Evolutionary conservation across 2,329 filamentous ascomycete species (phyloP).

Genomic region (Hymenoscyphus fraxineus): DNA sequence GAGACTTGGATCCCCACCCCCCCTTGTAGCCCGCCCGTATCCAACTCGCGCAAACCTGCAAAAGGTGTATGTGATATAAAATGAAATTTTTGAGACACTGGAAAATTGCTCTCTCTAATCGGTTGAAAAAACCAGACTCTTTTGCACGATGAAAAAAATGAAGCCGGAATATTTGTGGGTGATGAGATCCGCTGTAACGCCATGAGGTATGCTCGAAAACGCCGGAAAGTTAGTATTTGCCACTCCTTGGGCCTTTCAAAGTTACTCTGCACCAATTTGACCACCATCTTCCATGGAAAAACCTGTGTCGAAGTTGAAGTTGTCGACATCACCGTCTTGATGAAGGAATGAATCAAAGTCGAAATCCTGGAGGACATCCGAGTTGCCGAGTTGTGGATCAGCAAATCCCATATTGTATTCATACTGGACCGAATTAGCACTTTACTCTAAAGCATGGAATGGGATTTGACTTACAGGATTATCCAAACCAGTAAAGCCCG

Average conservation of each 20-base stretch:
- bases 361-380: conserved; percentile 62
- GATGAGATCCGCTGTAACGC: conserved; percentile 35
- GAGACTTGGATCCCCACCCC: conserved; percentile 13
- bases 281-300: conserved; percentile 53
- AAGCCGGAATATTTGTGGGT: conserved; percentile 27
- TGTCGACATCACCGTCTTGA: conserved; percentile 45
- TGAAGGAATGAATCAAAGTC: conserved; percentile 68
- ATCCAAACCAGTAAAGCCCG: neutral
- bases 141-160: conserved; percentile 32
- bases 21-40: conserved; percentile 24
- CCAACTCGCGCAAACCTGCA: conserved; percentile 22
- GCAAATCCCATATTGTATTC: conserved; percentile 44
- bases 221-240: conserved; percentile 29
- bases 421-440: conserved; percentile 27
- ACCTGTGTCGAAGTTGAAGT: conserved; percentile 51
- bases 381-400: conserved; percentile 47
- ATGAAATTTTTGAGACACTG: conserved; percentile 28
- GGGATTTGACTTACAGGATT: conserved; percentile 16
- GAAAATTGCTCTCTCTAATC: conserved; percentile 31
- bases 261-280: conserved; percentile 54
- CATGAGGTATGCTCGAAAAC: conserved; percentile 35
- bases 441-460: neutral
- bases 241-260: conserved; percentile 14
- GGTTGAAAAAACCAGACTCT: conserved; percentile 25
- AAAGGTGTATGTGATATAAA: conserved; percentile 29